These are phyloP conservation scores for Phialophora macrospora DNA, from an alignment of 2,329 filamentous ascomycete genomes.

Conservation along the genomic window DNA sequence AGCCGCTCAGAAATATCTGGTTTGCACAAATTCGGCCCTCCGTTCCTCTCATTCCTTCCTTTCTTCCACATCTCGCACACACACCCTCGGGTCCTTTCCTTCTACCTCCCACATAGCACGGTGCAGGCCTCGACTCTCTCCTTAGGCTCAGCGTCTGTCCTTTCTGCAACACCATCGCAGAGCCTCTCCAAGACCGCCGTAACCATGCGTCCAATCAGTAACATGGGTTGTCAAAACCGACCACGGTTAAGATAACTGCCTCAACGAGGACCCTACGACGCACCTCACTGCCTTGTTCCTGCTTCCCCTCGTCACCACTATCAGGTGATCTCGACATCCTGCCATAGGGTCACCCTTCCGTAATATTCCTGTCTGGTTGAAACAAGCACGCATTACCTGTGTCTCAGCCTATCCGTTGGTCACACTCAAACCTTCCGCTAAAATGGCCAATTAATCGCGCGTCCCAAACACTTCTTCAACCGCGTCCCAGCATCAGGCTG, in stretches of 20 bases:
- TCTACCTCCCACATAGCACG: not conserved
- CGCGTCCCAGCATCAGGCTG: slow-evolving; percentile 1
- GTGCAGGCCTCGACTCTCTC: not conserved
- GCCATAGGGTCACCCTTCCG: not conserved
- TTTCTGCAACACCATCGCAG: slow-evolving; percentile 20
- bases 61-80: slow-evolving; percentile 4
- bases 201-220: slow-evolving; percentile 30
- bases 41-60: not conserved
- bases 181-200: slow-evolving; percentile 20
- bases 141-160: not conserved
- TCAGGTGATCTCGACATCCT: not conserved
- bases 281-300: not conserved
- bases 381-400: not conserved
- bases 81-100: not conserved
- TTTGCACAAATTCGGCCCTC: slow-evolving; percentile 1
- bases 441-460: slow-evolving; percentile 30
- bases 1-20: slow-evolving; percentile 8
- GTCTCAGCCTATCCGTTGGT: slow-evolving; percentile 21
- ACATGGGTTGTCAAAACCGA: slow-evolving; percentile 26
- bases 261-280: slow-evolving; percentile 15
- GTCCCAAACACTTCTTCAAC: slow-evolving; percentile 15
- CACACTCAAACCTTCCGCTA: slow-evolving; percentile 13
- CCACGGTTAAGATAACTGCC: slow-evolving; percentile 34
- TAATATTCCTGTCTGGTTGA: not conserved
- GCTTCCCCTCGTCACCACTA: not conserved